Evolutionary conservation across 306 rosid genomes (phyloP).

Genomic region (Citrullus colocynthis): DNA sequence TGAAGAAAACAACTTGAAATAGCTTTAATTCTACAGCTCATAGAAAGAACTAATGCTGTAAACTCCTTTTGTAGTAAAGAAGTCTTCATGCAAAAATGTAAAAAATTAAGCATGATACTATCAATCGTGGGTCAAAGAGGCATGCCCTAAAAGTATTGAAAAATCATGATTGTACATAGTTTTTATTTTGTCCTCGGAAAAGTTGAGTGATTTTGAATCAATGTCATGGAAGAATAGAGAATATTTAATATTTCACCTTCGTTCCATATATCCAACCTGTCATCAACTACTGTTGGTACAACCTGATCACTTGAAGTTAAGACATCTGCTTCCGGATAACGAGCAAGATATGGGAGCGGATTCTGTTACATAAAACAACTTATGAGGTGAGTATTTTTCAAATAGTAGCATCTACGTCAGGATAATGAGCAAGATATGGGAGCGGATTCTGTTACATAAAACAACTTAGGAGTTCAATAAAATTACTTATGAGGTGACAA

Average conservation of each 20-base stretch:
- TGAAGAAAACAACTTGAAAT: background rate
- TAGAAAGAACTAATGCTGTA: background rate
- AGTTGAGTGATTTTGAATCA: background rate
- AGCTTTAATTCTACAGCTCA: background rate
- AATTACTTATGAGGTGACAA: conserved; percentile 14
- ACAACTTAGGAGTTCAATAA: conserved; percentile 24
- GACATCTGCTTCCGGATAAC: conserved; percentile 83
- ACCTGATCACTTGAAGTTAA: conserved; percentile 95
- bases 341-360: conserved; percentile 92
- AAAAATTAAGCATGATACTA: background rate
- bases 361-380: conserved; percentile 53
- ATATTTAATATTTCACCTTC: conserved; percentile 36
- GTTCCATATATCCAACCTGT: conserved; percentile 68
- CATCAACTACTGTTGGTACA: conserved; percentile 80
- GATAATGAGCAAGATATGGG: conserved; percentile 84
- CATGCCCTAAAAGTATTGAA: background rate
- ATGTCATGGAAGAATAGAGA: background rate
- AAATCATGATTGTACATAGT: background rate
- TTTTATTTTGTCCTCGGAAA: background rate
- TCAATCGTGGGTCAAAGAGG: background rate
- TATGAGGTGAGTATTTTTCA: conserved; percentile 9
- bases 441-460: conserved; percentile 80
- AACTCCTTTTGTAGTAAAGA: background rate
- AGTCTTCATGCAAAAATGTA: background rate
- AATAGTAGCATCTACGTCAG: conserved; percentile 60